Conservation (phyloP, 179 eudicot species). For the Camellia oleifera region DNA sequence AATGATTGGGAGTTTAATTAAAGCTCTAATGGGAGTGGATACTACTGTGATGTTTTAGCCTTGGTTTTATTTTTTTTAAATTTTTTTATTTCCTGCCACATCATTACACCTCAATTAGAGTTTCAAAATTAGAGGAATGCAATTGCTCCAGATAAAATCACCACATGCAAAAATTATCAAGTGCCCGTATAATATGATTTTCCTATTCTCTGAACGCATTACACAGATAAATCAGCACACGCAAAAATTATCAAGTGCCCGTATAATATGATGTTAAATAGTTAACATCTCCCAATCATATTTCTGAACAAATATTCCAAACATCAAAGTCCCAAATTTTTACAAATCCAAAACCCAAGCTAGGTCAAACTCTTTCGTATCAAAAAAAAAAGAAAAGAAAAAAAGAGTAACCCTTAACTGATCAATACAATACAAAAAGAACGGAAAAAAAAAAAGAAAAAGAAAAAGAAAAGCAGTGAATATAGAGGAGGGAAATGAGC, state of each 20-base stretch:
- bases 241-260: neutral
- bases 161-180: too few relatives aligned
- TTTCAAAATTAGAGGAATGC: too few relatives aligned
- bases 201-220: too few relatives aligned
- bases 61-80: too few relatives aligned
- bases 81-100: too few relatives aligned
- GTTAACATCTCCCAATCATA: neutral
- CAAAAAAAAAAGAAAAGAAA: too few relatives aligned
- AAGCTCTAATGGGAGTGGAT: too few relatives aligned
- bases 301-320: neutral
- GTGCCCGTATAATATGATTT: neutral
- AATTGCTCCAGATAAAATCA: too few relatives aligned
- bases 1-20: too few relatives aligned
- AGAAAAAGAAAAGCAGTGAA: neutral
- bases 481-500: constrained; percentile 19
- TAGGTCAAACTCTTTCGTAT: neutral
- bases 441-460: neutral
- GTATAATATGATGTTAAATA: neutral
- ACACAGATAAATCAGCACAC: too few relatives aligned
- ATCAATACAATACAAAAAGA: neutral
- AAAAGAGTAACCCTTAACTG: neutral
- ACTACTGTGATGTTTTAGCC: too few relatives aligned
- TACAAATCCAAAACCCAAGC: neutral
- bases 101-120: too few relatives aligned
- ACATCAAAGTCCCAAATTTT: neutral